These are phyloP conservation scores for Sugiyamaella floridensis DNA, from an alignment of 805 yeast genomes.

Conservation along the genomic window DNA sequence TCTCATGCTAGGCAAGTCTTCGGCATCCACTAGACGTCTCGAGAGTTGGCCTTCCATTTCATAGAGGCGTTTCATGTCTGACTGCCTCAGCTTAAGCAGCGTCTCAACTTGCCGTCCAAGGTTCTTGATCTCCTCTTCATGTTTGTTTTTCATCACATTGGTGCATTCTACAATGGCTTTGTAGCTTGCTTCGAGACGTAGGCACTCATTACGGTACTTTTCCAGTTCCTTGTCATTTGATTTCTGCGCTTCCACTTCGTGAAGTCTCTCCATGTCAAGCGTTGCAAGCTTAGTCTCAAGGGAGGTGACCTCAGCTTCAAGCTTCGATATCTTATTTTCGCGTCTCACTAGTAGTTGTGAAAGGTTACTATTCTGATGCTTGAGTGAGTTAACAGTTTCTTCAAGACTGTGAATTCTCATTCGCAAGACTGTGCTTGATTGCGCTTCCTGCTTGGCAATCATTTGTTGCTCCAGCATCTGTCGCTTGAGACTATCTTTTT, in stretches of 20 bases:
- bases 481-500: constrained; percentile 49
- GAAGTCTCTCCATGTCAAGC: constrained; percentile 2
- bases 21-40: too few species aligned
- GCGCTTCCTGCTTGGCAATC: constrained; percentile 40
- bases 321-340: constrained; percentile 58
- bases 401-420: constrained; percentile 14
- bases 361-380: constrained; percentile 72
- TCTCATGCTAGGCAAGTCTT: too few species aligned
- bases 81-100: constrained; percentile 10
- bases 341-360: constrained; percentile 62
- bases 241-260: constrained; percentile 4
- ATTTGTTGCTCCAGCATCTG: constrained; percentile 38
- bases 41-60: too few species aligned
- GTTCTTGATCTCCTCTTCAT: constrained; percentile 48
- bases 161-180: constrained; percentile 44
- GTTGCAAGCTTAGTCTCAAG: constrained; percentile 3
- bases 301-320: constrained; percentile 39
- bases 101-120: constrained; percentile 8
- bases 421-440: constrained; percentile 6
- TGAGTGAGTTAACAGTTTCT: constrained; percentile 35
- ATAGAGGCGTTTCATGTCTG: constrained; percentile 3
- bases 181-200: constrained; percentile 45
- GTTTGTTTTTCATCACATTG: constrained; percentile 50
- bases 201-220: constrained; percentile 45
- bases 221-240: constrained; percentile 5